Evolutionary conservation across 164 flowering plant genomes (phyloP), one percentile per base, ranked within the genome.

Genomic region (Aristolochia contorta): DNA sequence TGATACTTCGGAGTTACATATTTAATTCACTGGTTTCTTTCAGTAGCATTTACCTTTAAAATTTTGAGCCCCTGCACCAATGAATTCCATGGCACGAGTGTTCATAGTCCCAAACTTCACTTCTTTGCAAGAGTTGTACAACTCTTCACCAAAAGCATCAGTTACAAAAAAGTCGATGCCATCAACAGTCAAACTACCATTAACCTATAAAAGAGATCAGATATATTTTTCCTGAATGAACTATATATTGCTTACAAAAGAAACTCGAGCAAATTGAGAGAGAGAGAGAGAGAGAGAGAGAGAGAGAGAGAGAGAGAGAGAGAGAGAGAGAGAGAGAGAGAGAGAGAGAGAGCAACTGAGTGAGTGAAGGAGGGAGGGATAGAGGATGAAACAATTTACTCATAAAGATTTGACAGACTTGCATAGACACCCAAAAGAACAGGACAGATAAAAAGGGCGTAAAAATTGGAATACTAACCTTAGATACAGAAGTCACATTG

Each of bases 41-140:
- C 8, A 30, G 12, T 30, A 16, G 19, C 30, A 56, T 27, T 77
- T 66, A 94, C 99, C 99, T 81, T 74, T 72, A 70, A 80, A 89
- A 68, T 70, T 86, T 72, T 83, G 69, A 74, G 99, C 99, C 62
- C 94, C 94, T 4, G 85, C 94, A 71, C 99, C 99, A 73, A 94
- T 75, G 67, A 91, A 87, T 21, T 81, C 86, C 32, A 94, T 72
- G 57, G 96, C 96, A 47, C 87, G 82, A 47, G 83, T 80, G 67
- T 94, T 94, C 95, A 89, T 84, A 18, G 90, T 85, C 54, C 99
- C 97, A 75, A 85, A 91, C 74, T 94, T 94, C 37, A 94, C 99
- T 69, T 94, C 99, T 80, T 94, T 91, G 86, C 99, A 94, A 37
- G 99, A 86, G 67, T 85, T 76, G 63, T 73, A 94, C 63, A 89